Conservation (phyloP, 192 early-diverging fungal genomes). For the Geosiphon pyriformis region DNA sequence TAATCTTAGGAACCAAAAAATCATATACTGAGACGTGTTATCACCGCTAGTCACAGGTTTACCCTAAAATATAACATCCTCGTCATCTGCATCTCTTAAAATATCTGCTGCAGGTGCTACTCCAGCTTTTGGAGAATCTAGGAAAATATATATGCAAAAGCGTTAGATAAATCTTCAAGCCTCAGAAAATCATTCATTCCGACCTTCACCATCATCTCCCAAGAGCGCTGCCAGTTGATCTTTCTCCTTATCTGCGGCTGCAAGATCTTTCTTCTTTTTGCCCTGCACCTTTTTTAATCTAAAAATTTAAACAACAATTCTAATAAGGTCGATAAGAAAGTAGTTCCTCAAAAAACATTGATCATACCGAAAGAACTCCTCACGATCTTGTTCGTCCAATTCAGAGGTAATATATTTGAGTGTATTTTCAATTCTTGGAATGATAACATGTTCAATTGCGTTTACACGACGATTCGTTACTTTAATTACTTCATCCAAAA, state of each 20-base stretch:
- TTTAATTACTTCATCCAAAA: constrained; percentile 99
- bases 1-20: too few relatives aligned
- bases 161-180: background rate
- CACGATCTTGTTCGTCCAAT: constrained; percentile 97
- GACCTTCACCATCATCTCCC: constrained; percentile 27
- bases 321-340: too few relatives aligned
- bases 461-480: constrained; percentile 98
- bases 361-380: constrained; percentile 88
- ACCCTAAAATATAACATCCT: constrained; percentile 61
- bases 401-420: constrained; percentile 95
- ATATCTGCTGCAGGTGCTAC: constrained; percentile 32
- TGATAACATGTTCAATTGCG: constrained; percentile 99
- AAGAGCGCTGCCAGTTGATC: constrained; percentile 49
- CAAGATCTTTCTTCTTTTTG: constrained; percentile 93
- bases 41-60: too few relatives aligned
- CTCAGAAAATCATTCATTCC: constrained; percentile 1
- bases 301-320: background rate
- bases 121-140: background rate
- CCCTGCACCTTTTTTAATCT: constrained; percentile 97
- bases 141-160: background rate
- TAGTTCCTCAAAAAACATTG: background rate
- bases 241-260: too few relatives aligned
- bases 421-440: constrained; percentile 97
- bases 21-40: too few relatives aligned
- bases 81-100: constrained; percentile 43